phyloP scores from a whole-genome alignment of 2,329 filamentous ascomycete genomes.

The Fusarium sp. region DNA sequence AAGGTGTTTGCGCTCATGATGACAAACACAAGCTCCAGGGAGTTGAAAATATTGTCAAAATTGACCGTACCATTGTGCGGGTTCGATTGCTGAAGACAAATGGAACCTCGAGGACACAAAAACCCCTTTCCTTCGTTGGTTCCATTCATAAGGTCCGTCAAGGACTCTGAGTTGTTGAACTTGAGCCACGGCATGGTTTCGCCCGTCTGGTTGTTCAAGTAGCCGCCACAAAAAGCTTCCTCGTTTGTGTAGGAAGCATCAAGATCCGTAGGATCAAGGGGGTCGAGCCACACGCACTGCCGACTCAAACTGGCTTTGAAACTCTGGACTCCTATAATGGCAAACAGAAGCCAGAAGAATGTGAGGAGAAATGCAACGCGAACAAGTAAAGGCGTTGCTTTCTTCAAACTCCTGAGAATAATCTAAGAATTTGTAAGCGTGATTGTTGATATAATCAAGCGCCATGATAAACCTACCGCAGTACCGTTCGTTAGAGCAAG shows the following conservation, averaged over 20 bases:
- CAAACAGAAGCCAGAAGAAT: constrained; percentile 98
- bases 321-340: constrained; percentile 95
- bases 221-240: constrained; percentile 87
- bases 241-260: constrained; percentile 69
- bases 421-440: constrained; percentile 64
- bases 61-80: constrained; percentile 88
- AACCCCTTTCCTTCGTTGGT: constrained; percentile 79
- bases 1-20: constrained; percentile 99
- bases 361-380: constrained; percentile 94
- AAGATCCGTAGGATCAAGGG: constrained; percentile 65
- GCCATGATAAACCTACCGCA: constrained; percentile 68
- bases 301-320: constrained; percentile 87
- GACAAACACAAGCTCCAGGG: constrained; percentile 93
- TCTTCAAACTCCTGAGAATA: constrained; percentile 94
- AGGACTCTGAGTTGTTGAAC: constrained; percentile 52
- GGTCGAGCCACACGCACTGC: constrained; percentile 82
- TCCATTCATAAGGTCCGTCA: constrained; percentile 63
- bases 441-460: neutral
- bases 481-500: constrained; percentile 93
- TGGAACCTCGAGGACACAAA: constrained; percentile 84
- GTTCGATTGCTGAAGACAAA: constrained; percentile 82
- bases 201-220: constrained; percentile 72
- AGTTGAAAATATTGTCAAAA: constrained; percentile 95
- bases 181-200: constrained; percentile 74
- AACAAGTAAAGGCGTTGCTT: constrained; percentile 89